A percentile compares a stretch with the other conserved stretches of the same genome.
Conservation (phyloP, 495 filamentous ascomycete genomes). For the Trichoderma reesei region DNA sequence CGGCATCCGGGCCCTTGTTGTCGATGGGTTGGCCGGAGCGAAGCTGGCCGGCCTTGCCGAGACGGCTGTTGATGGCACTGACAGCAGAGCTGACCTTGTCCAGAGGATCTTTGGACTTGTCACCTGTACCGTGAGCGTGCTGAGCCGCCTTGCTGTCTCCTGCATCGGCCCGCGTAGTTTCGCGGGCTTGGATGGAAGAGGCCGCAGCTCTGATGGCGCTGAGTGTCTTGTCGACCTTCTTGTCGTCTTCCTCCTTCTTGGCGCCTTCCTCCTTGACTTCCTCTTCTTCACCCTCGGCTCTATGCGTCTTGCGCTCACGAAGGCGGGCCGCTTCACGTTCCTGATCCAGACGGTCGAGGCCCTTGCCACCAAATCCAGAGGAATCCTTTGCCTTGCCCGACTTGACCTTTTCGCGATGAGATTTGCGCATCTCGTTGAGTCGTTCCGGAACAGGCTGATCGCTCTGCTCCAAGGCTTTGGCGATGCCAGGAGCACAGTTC, state of each 20-base stretch:
- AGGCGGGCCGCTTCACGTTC: slow-evolving; percentile 77
- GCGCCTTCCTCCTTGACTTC: slow-evolving; percentile 64
- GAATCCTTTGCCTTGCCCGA: slow-evolving; percentile 80
- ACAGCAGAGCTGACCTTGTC: slow-evolving; percentile 80
- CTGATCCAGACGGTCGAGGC: slow-evolving; percentile 80
- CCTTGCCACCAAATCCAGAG: slow-evolving; percentile 91
- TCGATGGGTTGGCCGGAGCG: slow-evolving; percentile 91
- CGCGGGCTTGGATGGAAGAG: slow-evolving; percentile 44
- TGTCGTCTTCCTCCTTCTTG: slow-evolving; percentile 48
- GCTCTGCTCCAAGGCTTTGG: slow-evolving; percentile 88
- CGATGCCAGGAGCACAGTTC: slow-evolving; percentile 79
- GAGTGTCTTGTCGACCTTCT: slow-evolving; percentile 52
- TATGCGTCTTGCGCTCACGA: slow-evolving; percentile 79
- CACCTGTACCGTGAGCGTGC: slow-evolving; percentile 36
- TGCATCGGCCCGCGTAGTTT: slow-evolving; percentile 22
- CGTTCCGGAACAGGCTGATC: slow-evolving; percentile 68
- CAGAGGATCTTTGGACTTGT: slow-evolving; percentile 54
- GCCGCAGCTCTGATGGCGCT: slow-evolving; percentile 52
- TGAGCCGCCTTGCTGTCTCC: slow-evolving; percentile 45
- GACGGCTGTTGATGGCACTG: slow-evolving; percentile 73
- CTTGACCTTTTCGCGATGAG: slow-evolving; percentile 82
- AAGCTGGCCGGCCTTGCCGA: slow-evolving; percentile 77
- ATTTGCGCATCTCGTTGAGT: slow-evolving; percentile 47
- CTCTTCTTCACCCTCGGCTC: slow-evolving; percentile 81
- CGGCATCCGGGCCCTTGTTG: slow-evolving; percentile 96